A percentile compares a stretch with the other conserved stretches of the same genome.
Conservation (phyloP, 2,329 filamentous ascomycete species). For the Gyromitra esculenta region DNA sequence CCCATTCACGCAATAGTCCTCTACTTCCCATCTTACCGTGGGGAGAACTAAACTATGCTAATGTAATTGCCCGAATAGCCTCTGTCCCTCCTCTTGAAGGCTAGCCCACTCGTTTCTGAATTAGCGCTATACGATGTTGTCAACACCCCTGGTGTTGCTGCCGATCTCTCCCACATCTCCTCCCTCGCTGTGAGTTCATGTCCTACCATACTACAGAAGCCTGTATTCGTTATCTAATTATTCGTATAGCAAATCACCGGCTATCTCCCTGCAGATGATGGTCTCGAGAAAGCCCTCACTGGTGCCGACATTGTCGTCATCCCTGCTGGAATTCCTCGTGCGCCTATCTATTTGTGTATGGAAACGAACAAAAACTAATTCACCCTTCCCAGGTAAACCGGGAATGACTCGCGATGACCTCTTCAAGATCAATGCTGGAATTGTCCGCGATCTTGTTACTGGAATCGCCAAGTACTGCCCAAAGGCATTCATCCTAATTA, state of each 20-base stretch:
- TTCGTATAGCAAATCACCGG: constrained; percentile 77
- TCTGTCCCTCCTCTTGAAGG: constrained; percentile 94
- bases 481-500: constrained; percentile 94
- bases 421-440: constrained; percentile 99
- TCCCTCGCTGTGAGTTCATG: constrained; percentile 76
- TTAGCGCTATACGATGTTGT: constrained; percentile 99
- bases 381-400: constrained; percentile 79
- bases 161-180: constrained; percentile 97
- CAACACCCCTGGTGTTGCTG: constrained; percentile 94
- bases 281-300: constrained; percentile 86
- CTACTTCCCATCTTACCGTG: constrained; percentile 4
- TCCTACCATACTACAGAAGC: constrained; percentile 40
- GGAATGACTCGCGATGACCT: constrained; percentile 99
- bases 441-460: constrained; percentile 93
- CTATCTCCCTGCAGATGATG: constrained; percentile 85
- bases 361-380: constrained; percentile 4
- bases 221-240: constrained; percentile 50
- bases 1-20: constrained; percentile 8
- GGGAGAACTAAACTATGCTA: constrained; percentile 35
- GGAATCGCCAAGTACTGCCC: constrained; percentile 86
- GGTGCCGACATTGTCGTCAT: constrained; percentile 97
- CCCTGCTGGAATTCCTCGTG: constrained; percentile 96
- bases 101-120: constrained; percentile 85
- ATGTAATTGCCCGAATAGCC: constrained; percentile 68
- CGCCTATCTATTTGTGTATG: constrained; percentile 60